Percentiles rank a stretch among this genome's conserved stretches.
Conservation (phyloP, 1,284 basidiomycete species). For the Rhizoctonia solani region DNA sequence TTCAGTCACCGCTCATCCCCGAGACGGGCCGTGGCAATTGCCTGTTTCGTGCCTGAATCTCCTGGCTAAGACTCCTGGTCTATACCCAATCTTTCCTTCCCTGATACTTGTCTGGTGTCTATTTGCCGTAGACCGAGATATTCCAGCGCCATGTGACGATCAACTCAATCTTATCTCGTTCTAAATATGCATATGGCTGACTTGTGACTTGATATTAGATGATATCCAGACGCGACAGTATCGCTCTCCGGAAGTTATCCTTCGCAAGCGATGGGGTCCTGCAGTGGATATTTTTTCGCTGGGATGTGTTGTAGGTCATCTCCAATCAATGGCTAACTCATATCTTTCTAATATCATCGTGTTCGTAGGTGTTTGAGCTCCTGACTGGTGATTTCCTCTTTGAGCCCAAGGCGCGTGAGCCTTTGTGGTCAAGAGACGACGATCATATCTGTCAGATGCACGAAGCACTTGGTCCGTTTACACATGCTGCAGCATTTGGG, state of each 20-base stretch:
- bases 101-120: background rate
- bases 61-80: background rate
- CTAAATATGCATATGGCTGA: constrained; percentile 60
- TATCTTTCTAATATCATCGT: background rate
- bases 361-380: constrained; percentile 57
- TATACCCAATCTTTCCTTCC: background rate
- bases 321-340: background rate
- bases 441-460: constrained; percentile 81
- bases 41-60: too few relatives aligned
- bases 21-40: too few relatives aligned
- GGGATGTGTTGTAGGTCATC: constrained; percentile 73
- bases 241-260: constrained; percentile 94
- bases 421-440: constrained; percentile 81
- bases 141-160: background rate
- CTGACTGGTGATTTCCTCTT: constrained; percentile 53
- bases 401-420: constrained; percentile 47
- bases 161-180: background rate
- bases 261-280: constrained; percentile 55
- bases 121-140: too few relatives aligned
- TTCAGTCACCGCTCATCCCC: too few relatives aligned
- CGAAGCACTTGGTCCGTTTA: constrained; percentile 38
- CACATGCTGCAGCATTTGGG: constrained; percentile 27
- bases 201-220: constrained; percentile 71
- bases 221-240: constrained; percentile 98
- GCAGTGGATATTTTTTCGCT: constrained; percentile 54